Evolutionary conservation across 352 stramenopile species (phyloP), one percentile per base, ranked within the genome.

Genomic region (Ochromonadaceae sp.): DNA sequence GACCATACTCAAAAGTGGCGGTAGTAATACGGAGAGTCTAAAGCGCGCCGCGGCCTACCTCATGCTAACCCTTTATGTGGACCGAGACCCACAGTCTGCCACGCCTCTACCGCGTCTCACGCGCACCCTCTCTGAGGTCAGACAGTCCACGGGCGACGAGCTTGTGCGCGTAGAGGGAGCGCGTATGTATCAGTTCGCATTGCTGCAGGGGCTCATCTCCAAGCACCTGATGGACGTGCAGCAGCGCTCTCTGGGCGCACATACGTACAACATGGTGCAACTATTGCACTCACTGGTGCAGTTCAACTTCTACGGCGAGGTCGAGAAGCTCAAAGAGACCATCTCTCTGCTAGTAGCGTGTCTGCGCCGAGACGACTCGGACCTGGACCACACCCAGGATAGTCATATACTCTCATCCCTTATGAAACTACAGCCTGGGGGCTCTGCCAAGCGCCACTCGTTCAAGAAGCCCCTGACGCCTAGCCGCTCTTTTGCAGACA

Each of bases 301-400:
- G 17, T 73, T 73, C 43, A n/a, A 50, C 38, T 73, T 66, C 46
- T 73, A 73, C 56, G 55, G 58, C 9, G 26, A 53, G 14, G 28
- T 57, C 15, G n/a, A 71, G n/a, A 53, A 43, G n/a, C 26, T 66
- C 17, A 66, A 66, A 65, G 2, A n/a, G n/a, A 31, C 22, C 2
- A 48, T 63, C 40, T 20, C 40, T 20, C 40, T 46, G 40, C n/a
- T n/a, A n/a, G n/a, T n/a, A n/a, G n/a, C n/a, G n/a, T n/a, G n/a
- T n/a, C n/a, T n/a, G n/a, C n/a, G n/a, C n/a, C n/a, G n/a, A n/a
- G n/a, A n/a, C n/a, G 40, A 20, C 40, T 20, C 40, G 20, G 40
- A 46, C 20, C 20, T 46, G 40, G 40, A 46, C 40, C 20, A 20
- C 40, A n/a, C 40, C 20, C 20, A 46, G 20, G 40, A 46, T n/a